A percentile compares a stretch with the other conserved stretches of the same genome.
These are phyloP conservation scores for Mucor velutinosus DNA, from an alignment of 371 early-diverging fungal genomes.

Conservation along the genomic window DNA sequence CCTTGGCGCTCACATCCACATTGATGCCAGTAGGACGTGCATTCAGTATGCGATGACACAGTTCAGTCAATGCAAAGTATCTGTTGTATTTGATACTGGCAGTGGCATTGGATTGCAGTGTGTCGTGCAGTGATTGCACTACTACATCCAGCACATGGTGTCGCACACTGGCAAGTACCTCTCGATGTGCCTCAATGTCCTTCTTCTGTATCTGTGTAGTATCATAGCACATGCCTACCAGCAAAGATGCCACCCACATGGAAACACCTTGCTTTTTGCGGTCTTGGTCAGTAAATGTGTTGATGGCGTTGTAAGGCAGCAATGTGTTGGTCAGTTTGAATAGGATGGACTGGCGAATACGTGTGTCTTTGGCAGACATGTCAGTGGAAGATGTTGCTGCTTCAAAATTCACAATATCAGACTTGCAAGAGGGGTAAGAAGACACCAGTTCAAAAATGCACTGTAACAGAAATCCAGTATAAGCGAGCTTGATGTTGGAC, in stretches of 20 bases:
- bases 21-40: conserved; percentile 40
- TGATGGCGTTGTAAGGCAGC: conserved; percentile 60
- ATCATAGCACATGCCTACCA: conserved; percentile 62
- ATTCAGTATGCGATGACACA: conserved; percentile 71
- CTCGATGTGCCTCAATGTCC: conserved; percentile 1
- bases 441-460: conserved; percentile 82
- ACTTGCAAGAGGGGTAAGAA: conserved; percentile 81
- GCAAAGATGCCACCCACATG: conserved; percentile 62
- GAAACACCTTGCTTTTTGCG: conserved; percentile 66
- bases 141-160: conserved; percentile 68
- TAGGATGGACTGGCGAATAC: conserved; percentile 10
- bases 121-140: conserved; percentile 60
- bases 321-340: conserved; percentile 59
- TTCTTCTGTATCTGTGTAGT: conserved; percentile 43
- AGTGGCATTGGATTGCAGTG: conserved; percentile 48
- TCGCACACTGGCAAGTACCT: conserved; percentile 57
- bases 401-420: conserved; percentile 57
- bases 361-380: not conserved
- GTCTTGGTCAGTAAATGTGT: conserved; percentile 47
- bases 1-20: conserved; percentile 23
- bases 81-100: conserved; percentile 66
- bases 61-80: conserved; percentile 72
- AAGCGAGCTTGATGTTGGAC: conserved; percentile 32
- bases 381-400: not conserved
- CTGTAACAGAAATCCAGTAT: conserved; percentile 85